Conservation (phyloP, 225 moss, liverwort and hornwort species). For the Polytrichum formosum region DNA sequence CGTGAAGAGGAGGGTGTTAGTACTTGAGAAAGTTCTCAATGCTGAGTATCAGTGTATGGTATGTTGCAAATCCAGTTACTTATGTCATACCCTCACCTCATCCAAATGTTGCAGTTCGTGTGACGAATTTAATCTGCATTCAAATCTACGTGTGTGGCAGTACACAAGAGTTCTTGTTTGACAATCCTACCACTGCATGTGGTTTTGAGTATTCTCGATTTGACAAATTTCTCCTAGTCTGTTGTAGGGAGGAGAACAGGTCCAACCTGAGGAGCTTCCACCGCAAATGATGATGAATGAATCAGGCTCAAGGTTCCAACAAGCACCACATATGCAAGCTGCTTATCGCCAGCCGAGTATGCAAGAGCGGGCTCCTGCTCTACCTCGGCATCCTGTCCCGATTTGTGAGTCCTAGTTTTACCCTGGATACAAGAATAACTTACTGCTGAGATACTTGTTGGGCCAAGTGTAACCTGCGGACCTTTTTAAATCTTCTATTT, state of each 20-base stretch:
- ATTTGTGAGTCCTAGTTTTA: slow-evolving; percentile 41
- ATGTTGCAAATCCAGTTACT: slow-evolving; percentile 8
- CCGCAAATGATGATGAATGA: slow-evolving; percentile 37
- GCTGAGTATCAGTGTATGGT: slow-evolving; percentile 81
- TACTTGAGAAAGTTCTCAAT: slow-evolving; percentile 93
- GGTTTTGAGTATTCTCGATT: background rate
- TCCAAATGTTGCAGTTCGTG: too few relatives aligned
- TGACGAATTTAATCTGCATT: too few relatives aligned
- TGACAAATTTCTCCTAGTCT: background rate
- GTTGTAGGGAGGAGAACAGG: slow-evolving; percentile 18
- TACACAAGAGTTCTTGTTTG: too few relatives aligned
- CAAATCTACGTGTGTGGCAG: too few relatives aligned
- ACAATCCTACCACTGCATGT: too few relatives aligned
- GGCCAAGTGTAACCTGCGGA: too few relatives aligned
- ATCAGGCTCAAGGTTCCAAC: slow-evolving; percentile 31
- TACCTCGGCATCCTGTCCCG: slow-evolving; percentile 45
- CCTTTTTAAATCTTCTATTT: too few relatives aligned
- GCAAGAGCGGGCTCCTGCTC: slow-evolving; percentile 36
- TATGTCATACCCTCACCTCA: too few relatives aligned
- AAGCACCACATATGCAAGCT: slow-evolving; percentile 32
- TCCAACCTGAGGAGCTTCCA: slow-evolving; percentile 41
- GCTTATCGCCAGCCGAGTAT: slow-evolving; percentile 37
- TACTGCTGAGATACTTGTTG: too few relatives aligned
- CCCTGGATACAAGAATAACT: background rate
- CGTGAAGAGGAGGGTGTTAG: slow-evolving; percentile 87